Base-by-base conservation (phyloP, 208 protist species). In the Naegleria gruberi region DNA sequence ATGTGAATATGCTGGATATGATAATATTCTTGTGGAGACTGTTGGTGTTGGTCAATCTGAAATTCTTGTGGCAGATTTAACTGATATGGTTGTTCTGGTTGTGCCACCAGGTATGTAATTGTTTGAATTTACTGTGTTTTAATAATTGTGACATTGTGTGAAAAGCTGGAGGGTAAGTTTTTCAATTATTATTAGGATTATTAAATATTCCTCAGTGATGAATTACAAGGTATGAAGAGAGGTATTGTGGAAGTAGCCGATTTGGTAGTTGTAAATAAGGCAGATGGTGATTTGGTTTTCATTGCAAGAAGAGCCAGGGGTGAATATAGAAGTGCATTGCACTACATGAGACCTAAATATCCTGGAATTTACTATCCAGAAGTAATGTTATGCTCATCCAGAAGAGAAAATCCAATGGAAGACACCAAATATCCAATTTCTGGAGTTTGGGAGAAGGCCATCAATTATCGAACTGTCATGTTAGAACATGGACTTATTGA, bases 21-120 rank as follows among this genome's bases (percentile, higher is more conserved):
- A 98, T 73, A 94, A 95, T 1, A 91, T 98, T 34, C 90, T 99
- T n/a, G 93, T 99, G 2, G 98, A 99, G 73, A 99, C 98, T 12
- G 97, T 99, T 43, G 98, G 98, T 34, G 98, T 99, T 0, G 97
- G 97, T 8, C 95, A 97, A 92, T 95, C 93, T 51, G 96, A 96
- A 82, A 95, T 17, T 26, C 17, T 55, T 34, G 26, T 90, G 6
- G 51, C 47, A n/a, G 41, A 90, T 57, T 87, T 90, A 34, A 47
- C 41, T 3, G 89, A 90, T 46, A 90, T 90, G 30, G 37, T 90
- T 2, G 4, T 87, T 26, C 46, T 90, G 15, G 4, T 90, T 19
- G 30, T 90, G 10, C 51, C 81, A 37, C 89, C 89, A 41, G 47
- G 7, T 17, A 3, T 4, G n/a, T 23, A 17, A 17, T 51, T 7